Evolutionary conservation across 202 grass and related monocot genomes (phyloP).

Genomic region (Elaeis oleifera): DNA sequence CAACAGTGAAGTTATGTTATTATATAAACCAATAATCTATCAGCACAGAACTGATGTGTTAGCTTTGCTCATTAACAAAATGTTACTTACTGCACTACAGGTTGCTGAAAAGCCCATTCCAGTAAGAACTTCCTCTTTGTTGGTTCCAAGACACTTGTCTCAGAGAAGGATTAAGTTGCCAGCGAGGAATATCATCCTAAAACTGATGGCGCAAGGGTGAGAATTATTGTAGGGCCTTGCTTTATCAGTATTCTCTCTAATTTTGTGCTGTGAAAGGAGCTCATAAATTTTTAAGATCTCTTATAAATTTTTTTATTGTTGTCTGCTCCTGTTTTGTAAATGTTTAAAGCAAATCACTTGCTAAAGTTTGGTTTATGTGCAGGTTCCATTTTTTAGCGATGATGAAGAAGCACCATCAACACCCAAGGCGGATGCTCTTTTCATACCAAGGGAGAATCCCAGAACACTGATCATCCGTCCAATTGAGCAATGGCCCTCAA

Average conservation of each 20-base stretch:
- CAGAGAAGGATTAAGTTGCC: conserved; percentile 83
- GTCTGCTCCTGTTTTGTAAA: not conserved
- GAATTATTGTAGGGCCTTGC: conserved; percentile 1
- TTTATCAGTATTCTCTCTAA: not conserved
- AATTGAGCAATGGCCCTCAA: conserved; percentile 54
- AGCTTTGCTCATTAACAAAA: too few relatives aligned
- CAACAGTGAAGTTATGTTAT: too few relatives aligned
- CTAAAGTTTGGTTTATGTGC: conserved; percentile 23
- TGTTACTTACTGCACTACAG: conserved; percentile 30
- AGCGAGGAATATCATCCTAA: conserved; percentile 70
- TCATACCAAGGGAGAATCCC: conserved; percentile 86
- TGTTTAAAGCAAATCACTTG: not conserved
- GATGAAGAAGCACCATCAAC: conserved; percentile 53
- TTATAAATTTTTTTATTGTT: not conserved
- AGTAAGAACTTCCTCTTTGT: conserved; percentile 44
- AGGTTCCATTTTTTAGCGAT: conserved; percentile 75
- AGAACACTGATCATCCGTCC: conserved; percentile 55
- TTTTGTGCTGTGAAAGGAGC: conserved; percentile 10
- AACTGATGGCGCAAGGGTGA: conserved; percentile 63
- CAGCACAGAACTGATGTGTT: too few relatives aligned
- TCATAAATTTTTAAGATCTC: not conserved
- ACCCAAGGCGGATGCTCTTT: conserved; percentile 77
- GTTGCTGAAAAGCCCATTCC: conserved; percentile 57
- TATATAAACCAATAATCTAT: too few relatives aligned
- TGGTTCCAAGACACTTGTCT: conserved; percentile 69